A percentile compares a stretch with the other conserved stretches of the same genome.
These are phyloP conservation scores for Sphagnum fallax DNA, from an alignment of 228 moss, liverwort and hornwort genomes.

Conservation along the genomic window DNA sequence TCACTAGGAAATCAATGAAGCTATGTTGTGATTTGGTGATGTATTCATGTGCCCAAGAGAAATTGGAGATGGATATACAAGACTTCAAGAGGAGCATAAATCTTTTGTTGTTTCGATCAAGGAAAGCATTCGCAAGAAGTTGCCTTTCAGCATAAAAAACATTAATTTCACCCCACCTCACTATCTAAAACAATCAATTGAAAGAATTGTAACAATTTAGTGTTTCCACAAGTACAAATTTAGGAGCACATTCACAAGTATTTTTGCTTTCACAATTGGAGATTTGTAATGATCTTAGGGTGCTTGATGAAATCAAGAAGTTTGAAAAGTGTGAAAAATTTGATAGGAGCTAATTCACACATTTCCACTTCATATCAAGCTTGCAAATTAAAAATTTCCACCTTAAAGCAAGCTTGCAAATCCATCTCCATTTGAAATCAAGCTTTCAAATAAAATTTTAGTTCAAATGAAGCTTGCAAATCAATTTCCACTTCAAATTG, in stretches of 20 bases:
- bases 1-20: slow-evolving; percentile 21
- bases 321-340: not conserved
- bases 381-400: no score
- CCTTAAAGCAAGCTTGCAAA: no score
- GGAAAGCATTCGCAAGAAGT: slow-evolving; percentile 35
- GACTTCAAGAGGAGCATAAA: slow-evolving; percentile 44
- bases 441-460: no score
- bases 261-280: no score
- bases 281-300: no score
- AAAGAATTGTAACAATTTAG: not conserved
- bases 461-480: no score
- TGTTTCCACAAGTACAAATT: not conserved
- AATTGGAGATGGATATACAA: slow-evolving; percentile 27
- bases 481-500: no score
- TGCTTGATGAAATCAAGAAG: not conserved
- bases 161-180: slow-evolving; percentile 27
- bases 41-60: slow-evolving; percentile 34
- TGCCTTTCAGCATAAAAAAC: slow-evolving; percentile 25
- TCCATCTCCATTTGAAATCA: no score
- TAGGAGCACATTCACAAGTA: not conserved
- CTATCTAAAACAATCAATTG: slow-evolving; percentile 10
- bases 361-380: no score
- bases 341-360: no score
- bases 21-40: slow-evolving; percentile 28
- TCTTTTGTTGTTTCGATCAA: slow-evolving; percentile 26